Evolutionary conservation across 2,329 filamentous ascomycete species (phyloP).

Genomic region (Neopestalotiopsis sp.): DNA sequence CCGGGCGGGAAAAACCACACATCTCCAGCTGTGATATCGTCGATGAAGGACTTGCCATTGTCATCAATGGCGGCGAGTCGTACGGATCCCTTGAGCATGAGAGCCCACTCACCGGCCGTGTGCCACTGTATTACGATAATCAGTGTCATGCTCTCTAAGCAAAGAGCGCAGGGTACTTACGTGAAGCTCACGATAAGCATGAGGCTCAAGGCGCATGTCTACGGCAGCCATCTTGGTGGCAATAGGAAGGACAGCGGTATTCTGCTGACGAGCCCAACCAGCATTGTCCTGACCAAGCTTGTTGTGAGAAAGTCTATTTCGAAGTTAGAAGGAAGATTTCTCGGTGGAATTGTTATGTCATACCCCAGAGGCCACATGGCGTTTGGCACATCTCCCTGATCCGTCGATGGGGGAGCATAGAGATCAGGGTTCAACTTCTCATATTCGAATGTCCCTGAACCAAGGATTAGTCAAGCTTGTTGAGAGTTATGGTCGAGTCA

Average conservation of each 20-base stretch:
- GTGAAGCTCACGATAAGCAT: conserved; percentile 63
- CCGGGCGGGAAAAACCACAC: conserved; percentile 60
- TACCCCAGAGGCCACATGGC: conserved; percentile 59
- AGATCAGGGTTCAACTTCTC: conserved; percentile 61
- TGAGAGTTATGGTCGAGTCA: too few species aligned
- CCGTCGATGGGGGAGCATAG: conserved; percentile 59
- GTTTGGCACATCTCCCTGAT: conserved; percentile 52
- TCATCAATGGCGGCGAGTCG: conserved; percentile 58
- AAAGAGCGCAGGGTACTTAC: background rate
- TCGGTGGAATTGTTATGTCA: background rate
- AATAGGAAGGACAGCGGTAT: conserved; percentile 53
- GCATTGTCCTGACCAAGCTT: conserved; percentile 49
- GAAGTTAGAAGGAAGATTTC: background rate
- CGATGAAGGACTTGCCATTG: conserved; percentile 52
- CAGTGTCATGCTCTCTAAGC: background rate
- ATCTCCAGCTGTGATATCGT: conserved; percentile 56
- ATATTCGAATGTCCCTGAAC: conserved; percentile 50
- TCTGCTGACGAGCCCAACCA: conserved; percentile 63
- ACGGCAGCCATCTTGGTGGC: conserved; percentile 61
- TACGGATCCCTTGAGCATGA: conserved; percentile 59
- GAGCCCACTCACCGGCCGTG: conserved; percentile 40
- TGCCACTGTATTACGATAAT: background rate
- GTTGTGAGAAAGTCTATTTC: conserved; percentile 40
- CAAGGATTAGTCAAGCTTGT: background rate
- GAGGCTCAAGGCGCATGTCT: conserved; percentile 62